A percentile compares a stretch with the other conserved stretches of the same genome.
Conservation (phyloP, 1,139 yeast genomes). For the Sugiyamaella xylanicola region DNA sequence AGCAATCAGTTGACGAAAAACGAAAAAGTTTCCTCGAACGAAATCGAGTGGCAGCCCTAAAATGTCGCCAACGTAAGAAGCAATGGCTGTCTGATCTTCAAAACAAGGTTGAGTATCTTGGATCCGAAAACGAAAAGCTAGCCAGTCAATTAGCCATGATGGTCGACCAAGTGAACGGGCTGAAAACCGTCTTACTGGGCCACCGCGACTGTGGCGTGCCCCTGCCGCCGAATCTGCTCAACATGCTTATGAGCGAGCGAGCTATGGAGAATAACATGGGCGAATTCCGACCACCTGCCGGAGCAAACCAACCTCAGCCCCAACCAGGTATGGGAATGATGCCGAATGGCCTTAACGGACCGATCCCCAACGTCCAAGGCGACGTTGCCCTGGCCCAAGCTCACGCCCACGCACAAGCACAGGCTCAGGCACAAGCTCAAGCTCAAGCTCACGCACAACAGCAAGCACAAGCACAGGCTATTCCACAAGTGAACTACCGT, state of each 20-base stretch:
- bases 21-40: slow-evolving; percentile 84
- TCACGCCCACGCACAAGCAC: slow-evolving; percentile 11
- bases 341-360: background rate
- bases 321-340: slow-evolving; percentile 1
- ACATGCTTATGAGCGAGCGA: slow-evolving; percentile 1
- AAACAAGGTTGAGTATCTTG: slow-evolving; percentile 68
- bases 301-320: background rate
- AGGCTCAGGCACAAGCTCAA: slow-evolving; percentile 1
- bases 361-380: background rate
- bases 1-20: slow-evolving; percentile 61
- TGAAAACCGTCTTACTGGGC: slow-evolving; percentile 42
- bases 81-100: slow-evolving; percentile 84
- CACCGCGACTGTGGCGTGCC: slow-evolving; percentile 22
- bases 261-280: background rate
- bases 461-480: background rate
- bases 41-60: slow-evolving; percentile 92
- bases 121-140: slow-evolving; percentile 70
- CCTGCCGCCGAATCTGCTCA: slow-evolving; percentile 8
- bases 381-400: slow-evolving; percentile 12
- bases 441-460: slow-evolving; percentile 10
- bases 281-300: background rate
- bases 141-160: slow-evolving; percentile 59
- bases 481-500: background rate
- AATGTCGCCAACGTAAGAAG: slow-evolving; percentile 93
- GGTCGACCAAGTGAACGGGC: slow-evolving; percentile 58